phyloP scores from a whole-genome alignment of 1,139 yeast species.

The Blastobotrys indianensis region DNA sequence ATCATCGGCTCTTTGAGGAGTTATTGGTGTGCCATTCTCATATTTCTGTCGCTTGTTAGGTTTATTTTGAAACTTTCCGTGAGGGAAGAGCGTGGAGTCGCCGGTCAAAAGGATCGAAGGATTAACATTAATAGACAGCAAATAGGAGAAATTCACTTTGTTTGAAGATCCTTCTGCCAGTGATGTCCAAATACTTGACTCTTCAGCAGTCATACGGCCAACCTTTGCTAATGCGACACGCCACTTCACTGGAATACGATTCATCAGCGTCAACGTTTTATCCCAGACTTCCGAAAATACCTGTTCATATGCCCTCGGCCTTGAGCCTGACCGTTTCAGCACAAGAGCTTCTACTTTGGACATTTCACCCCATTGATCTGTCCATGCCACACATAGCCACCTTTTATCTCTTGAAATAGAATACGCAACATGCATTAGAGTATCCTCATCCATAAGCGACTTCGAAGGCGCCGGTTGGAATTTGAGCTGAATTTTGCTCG shows the following conservation, averaged over 20 bases:
- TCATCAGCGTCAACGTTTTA: constrained; percentile 40
- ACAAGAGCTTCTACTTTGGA: constrained; percentile 55
- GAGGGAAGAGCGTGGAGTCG: constrained; percentile 28
- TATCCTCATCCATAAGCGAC: constrained; percentile 53
- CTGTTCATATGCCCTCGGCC: constrained; percentile 40
- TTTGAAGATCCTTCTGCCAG: constrained; percentile 29
- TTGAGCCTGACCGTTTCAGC: constrained; percentile 20
- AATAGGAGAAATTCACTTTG: constrained; percentile 56
- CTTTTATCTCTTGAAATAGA: constrained; percentile 72
- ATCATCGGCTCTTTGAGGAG: constrained; percentile 31
- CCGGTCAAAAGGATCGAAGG: constrained; percentile 50
- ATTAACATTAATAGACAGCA: constrained; percentile 64
- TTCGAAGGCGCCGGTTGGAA: constrained; percentile 37
- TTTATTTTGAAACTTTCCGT: constrained; percentile 13
- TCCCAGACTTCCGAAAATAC: constrained; percentile 57
- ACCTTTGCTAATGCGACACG: constrained; percentile 33
- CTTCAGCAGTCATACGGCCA: constrained; percentile 34
- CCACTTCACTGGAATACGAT: constrained; percentile 30
- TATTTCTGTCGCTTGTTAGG: constrained; percentile 10
- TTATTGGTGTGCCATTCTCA: constrained; percentile 24
- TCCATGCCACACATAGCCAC: constrained; percentile 88
- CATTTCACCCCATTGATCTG: constrained; percentile 71
- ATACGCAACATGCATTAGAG: constrained; percentile 78
- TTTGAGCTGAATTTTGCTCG: constrained; percentile 46
- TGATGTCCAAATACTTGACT: constrained; percentile 30